These are phyloP conservation scores for Entoloma clypeatum DNA, from an alignment of 1,284 basidiomycete genomes.

Conservation along the genomic window DNA sequence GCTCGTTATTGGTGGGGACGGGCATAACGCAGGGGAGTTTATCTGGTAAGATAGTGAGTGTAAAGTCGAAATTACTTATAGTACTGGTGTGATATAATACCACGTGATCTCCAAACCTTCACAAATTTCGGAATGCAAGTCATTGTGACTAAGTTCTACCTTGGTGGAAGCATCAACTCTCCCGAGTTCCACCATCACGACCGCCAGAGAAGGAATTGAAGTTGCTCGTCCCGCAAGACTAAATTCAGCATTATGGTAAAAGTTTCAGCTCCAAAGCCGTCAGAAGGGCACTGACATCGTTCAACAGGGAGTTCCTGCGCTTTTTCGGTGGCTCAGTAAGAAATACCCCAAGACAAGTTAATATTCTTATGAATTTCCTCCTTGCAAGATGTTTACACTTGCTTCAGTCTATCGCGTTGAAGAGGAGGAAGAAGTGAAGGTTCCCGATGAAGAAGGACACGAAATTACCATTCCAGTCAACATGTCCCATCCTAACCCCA, in stretches of 20 bases:
- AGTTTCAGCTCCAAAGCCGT: background rate
- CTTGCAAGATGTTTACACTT: conserved; percentile 2
- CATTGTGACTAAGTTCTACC: no score
- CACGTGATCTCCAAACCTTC: conserved; percentile 14
- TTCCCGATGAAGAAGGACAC: conserved; percentile 66
- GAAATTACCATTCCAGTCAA: conserved; percentile 77
- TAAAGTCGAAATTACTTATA: no score
- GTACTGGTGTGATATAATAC: conserved; percentile 14
- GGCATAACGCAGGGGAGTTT: conserved; percentile 29
- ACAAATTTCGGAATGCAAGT: no score
- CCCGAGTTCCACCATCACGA: no score
- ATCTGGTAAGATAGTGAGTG: no score
- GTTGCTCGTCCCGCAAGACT: background rate
- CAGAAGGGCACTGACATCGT: conserved; percentile 3
- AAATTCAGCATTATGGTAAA: background rate
- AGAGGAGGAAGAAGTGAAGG: conserved; percentile 76
- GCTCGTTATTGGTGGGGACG: conserved; percentile 29
- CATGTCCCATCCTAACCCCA: conserved; percentile 88
- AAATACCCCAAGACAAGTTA: conserved; percentile 94
- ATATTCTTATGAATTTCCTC: conserved; percentile 23
- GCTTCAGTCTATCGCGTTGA: conserved; percentile 67
- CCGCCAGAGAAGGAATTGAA: no score
- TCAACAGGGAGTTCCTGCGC: conserved; percentile 86
- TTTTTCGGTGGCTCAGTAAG: conserved; percentile 93
- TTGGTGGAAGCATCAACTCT: no score